Percentiles rank a stretch among this genome's conserved stretches.
phyloP scores from a whole-genome alignment of 108 stramenopile species.

The Pseudonitzschia multistriata region DNA sequence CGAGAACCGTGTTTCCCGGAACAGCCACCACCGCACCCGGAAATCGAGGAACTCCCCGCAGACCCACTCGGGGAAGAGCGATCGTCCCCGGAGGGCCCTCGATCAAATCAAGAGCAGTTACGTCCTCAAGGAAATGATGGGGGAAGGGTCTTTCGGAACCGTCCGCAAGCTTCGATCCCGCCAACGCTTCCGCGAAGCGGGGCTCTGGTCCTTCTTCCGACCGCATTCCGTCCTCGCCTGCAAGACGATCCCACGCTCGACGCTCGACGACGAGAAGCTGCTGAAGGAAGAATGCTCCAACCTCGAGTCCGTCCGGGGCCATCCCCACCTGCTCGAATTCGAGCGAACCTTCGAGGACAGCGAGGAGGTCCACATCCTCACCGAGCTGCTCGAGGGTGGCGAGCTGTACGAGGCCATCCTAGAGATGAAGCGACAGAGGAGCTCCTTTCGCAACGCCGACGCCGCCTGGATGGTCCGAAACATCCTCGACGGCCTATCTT shows the following conservation, averaged over 20 bases:
- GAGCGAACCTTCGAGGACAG: slow-evolving; percentile 71
- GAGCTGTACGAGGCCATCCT: slow-evolving; percentile 76
- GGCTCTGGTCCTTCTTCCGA: background rate
- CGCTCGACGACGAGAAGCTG: slow-evolving; percentile 17
- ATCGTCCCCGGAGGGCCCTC: slow-evolving; percentile 3
- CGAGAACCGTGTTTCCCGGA: no score
- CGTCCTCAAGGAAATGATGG: slow-evolving; percentile 37
- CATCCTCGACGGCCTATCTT: slow-evolving; percentile 58
- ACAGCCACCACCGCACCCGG: no score
- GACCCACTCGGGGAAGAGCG: no score
- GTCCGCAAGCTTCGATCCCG: slow-evolving; percentile 14
- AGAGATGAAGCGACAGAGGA: slow-evolving; percentile 34
- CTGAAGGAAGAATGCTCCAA: slow-evolving; percentile 47
- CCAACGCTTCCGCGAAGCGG: no score
- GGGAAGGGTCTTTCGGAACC: slow-evolving; percentile 46
- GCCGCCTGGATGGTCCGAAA: slow-evolving; percentile 46
- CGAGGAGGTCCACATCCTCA: slow-evolving; percentile 53
- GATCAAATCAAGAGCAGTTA: slow-evolving; percentile 6
- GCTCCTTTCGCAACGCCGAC: slow-evolving; percentile 46
- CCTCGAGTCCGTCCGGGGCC: slow-evolving; percentile 39
- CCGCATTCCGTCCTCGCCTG: slow-evolving; percentile 33
- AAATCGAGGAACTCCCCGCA: no score
- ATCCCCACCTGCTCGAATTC: slow-evolving; percentile 73
- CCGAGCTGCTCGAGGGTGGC: slow-evolving; percentile 44
- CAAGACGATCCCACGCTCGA: slow-evolving; percentile 42